Conservation (phyloP, 75 land plant genomes). For the Azolla pinnata region DNA sequence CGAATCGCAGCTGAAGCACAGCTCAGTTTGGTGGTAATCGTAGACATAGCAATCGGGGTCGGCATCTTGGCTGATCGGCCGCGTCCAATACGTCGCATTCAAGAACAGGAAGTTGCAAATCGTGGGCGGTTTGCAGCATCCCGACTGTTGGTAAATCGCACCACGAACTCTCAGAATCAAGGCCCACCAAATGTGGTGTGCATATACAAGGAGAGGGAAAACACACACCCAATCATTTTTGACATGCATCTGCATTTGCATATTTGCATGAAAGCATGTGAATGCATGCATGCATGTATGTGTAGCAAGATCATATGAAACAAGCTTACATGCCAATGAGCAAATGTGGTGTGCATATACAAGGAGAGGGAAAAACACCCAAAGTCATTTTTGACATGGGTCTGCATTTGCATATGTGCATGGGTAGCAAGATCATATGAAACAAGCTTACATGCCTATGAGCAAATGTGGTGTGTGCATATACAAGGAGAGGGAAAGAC, state of each 20-base stretch:
- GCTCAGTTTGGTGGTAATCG: slow-evolving; percentile 47
- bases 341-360: no score
- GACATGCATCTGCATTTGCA: no score
- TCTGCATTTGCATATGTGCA: no score
- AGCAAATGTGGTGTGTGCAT: not conserved
- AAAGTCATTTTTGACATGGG: no score
- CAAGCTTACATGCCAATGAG: not conserved
- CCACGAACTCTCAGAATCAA: no score
- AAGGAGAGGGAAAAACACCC: no score
- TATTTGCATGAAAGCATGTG: not conserved
- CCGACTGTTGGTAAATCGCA: slow-evolving; percentile 36
- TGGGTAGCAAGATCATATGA: not conserved
- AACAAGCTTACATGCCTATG: no score
- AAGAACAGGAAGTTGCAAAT: slow-evolving; percentile 47
- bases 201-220: no score
- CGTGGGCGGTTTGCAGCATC: slow-evolving; percentile 81
- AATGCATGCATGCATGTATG: not conserved
- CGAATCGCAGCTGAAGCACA: slow-evolving; percentile 59
- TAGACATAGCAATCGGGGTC: slow-evolving; percentile 53
- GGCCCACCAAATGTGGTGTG: no score
- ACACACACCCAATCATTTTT: no score
- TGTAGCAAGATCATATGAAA: not conserved
- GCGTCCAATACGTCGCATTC: slow-evolving; percentile 53
- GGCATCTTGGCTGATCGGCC: slow-evolving; percentile 1
- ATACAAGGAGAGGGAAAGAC: not conserved